Base-by-base conservation (phyloP, 2,329 filamentous ascomycete genomes). In the Pseudocercospora vitis region DNA sequence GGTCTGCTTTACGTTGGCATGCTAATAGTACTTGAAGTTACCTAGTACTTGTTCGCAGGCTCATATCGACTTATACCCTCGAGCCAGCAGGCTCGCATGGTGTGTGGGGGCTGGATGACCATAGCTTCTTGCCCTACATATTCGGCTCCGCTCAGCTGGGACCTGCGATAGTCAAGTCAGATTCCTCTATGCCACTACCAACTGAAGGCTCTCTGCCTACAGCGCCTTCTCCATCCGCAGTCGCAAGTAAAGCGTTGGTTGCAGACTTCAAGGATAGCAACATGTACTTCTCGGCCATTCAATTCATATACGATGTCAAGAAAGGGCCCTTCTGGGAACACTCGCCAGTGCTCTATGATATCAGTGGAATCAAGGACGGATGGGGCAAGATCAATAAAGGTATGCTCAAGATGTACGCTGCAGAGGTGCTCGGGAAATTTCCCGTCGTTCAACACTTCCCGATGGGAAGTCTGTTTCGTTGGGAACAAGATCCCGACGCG, bases 351-450 rank as follows among this genome's bases (percentile, higher is more conserved):
- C 76, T 99, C 9, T 99, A 87, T 69, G 91, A 99, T 70, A 90
- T 99, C 35, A 95, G 90, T 0, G 94, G 94, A 8, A 88, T 99
- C 59, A 84, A 83, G 62, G 86, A 76, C 23, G 77, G 94, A n/a
- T 99, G 94, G 94, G 94, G 88, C 29, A 99, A 99, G 77, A 96
- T 99, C 67, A 97, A 99, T 73, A 79, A 79, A 63, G 94, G 94
- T 48, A 97, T 99, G 94, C 84, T 99, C 66, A 99, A 97, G 74
- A 99, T 99, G 94, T 99, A 92, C 75, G 91, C 95, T 62, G 94
- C 89, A 14, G 94, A 99, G 75, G 94, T 99, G 2, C 78, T 99
- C 11, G 89, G 88, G 32, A 99, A 99, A 71, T 96, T 96, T 68
- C 94, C 94, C 2, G 94, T 99, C 2, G 90, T 99, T n/a, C 94